Base-by-base conservation (phyloP, 2,329 filamentous ascomycete species). In the Sporothrix phasma region DNA sequence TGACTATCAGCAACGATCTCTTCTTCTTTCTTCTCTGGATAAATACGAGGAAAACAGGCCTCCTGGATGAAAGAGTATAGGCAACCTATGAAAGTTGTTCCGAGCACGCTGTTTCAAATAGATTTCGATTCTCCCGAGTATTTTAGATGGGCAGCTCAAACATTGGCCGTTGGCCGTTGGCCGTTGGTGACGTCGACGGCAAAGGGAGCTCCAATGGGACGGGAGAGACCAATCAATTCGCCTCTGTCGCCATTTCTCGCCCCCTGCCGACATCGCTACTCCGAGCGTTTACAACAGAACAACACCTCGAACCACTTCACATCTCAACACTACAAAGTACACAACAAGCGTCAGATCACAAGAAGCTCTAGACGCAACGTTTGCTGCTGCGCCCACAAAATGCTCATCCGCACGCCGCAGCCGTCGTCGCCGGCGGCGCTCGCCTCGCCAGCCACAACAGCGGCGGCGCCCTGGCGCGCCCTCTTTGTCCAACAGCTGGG, bases 401-500 rank as follows among this genome's bases (percentile, higher is more conserved):
- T 67, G 66, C 41, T 65, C 3, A 64, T 67, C 7, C 66, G 61
- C 15, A 64, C 65, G 1, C 58, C 66, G 0, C n/a, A 47, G 19
- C 10, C 62, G 5, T 26, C 65, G 5, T 31, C 63, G 17, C 59
- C 65, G 45, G 15, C 64, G 5, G 26, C 54, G 6, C 64, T 60
- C 24, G 64, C 64, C 54, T 19, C 45, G 1, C 51, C 64, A 5
- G 41, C 71, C 43, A 45, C 45, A 0, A 61, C 19, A 26, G 61
- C 58, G 1, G 70, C 78, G 0, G 80, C 82, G 47, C 82, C 83
- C 10, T 85, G 83, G 83, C 80, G 81, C 63, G 71, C 74, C 65
- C 69, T 74, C 45, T 83, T 85, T 72, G 70, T 82, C 60, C 73
- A 78, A n/a, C 81, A 85, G 69, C 66, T 84, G 51, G 67, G 75